Base-by-base conservation (phyloP, 495 filamentous ascomycete genomes). In the Lasiosphaeria miniovina region DNA sequence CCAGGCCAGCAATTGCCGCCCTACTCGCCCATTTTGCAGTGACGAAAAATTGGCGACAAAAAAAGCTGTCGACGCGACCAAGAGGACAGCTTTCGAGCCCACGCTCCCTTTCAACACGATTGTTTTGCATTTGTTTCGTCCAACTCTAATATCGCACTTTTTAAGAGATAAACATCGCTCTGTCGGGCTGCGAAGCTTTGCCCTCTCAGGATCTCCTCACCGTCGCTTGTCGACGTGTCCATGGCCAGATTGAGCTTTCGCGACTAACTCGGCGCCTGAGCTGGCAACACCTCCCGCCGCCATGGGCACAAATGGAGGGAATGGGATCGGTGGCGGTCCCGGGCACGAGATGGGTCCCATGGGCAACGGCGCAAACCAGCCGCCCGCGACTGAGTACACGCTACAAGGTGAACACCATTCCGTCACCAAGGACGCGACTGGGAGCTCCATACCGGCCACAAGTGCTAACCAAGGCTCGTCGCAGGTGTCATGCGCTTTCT, bases 401-500 rank as follows among this genome's bases (percentile, higher is more conserved):
- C 79, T 98, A 48, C 94, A 98, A 84, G 94, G 93, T 96, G 71
- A 67, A 81, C 68, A 38, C 36, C 24, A 41, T 6, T 46, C 36
- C 43, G 36, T 11, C n/a, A 33, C 49, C 36, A 49, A 45, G 38
- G 12, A 49, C 33, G 49, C 14, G 36, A n/a, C 51, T 4, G 3
- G 36, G 36, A 17, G 52, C 52, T 5, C 35, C 24, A 3, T 49
- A 4, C 35, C 34, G 15, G 54, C 10, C 24, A 52, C 34, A 34
- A 43, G 31, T 58, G 63, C 69, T 65, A 38, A 65, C 36, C 24
- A 43, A 11, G 31, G 11, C 43, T 38, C 34, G 31, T 32, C 49
- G 40, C 64, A 98, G 93, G 94, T 69, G 94, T 99, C 40, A 99
- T 99, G 94, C 92, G 94, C 72, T 98, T 98, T 73, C 86, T 99